Evolutionary conservation across 1,284 basidiomycete genomes (phyloP), one percentile per base, ranked within the genome.

Genomic region (Hymenochaete sp.): DNA sequence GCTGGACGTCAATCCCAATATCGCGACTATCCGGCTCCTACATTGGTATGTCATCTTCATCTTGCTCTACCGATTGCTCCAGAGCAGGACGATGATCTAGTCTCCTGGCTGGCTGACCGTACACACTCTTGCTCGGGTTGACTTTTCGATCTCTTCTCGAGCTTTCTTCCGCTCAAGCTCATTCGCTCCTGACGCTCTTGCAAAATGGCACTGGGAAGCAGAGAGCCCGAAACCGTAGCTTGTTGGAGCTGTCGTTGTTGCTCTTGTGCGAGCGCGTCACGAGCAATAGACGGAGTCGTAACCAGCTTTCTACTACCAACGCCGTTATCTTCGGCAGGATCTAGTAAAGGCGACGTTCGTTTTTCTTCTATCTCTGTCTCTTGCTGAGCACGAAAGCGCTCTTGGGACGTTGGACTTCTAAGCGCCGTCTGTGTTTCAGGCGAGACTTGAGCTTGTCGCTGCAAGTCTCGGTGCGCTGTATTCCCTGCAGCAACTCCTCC

Each of bases 251-350:
- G 52, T 7, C 24, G 53, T 28, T 5, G 6, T n/a, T 35, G 32
- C 8, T 8, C 8, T 6, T 5, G 13, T 11, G 43, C 21, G 25
- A 29, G 39, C 13, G 75, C 76, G 14, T 76, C 76, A 7, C 79
- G 75, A 10, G 79, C 83, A 29, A 92, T 79, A 2, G 73, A 66
- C 1, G 89, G 89, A 0, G 88, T 92, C 41, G 75, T 80, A 1
- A 79, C 81, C 47, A 90, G 68, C 53, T 86, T 81, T 45, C 73
- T 71, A 2, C 86, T 88, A 55, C 83, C n/a, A n/a, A n/a, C n/a
- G 55, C 83, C 86, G 1, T 67, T 75, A 2, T 60, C 70, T 42
- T 78, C 70, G 0, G 70, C 65, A 7, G 73, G 76, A 59, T 84
- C 81, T 51, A 72, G 24, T 7, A 44, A 2, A 16, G 42, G 35